Base-by-base conservation (phyloP, 768 basidiomycete genomes). In the Naganishia randhawae region DNA sequence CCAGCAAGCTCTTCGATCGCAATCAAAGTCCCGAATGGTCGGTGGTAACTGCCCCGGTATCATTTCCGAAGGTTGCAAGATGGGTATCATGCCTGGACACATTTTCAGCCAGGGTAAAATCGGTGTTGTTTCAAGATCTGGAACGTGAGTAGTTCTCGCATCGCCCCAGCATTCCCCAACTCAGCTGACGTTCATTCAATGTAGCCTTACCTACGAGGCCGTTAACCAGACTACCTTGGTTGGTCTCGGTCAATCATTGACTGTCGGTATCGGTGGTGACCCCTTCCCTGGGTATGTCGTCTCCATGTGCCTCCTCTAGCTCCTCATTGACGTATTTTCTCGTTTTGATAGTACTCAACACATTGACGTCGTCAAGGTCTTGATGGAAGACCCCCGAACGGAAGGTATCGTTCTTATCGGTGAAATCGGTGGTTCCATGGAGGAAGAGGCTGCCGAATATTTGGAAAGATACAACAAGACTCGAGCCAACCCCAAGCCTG, bases 41-140 rank as follows among this genome's bases (percentile, higher is more conserved):
- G 96, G 96, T 22, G 96, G 96, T 45, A 99, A 99, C 82, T 99
- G 96, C 82, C 96, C 96, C 1, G 96, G 96, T 78, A 88, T 99
- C 75, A 97, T 98, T 77, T 94, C 95, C 77, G 94, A 95, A 19
- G 95, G 95, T 25, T 99, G 96, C 84, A 98, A 98, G 84, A 97
- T 99, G 87, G 96, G 96, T 68, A 99, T 99, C 77, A 83, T 83
- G 82, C 96, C 96, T 14, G 96, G 93, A 31, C 92, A 96, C 78
- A 97, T 99, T 74, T 96, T 98, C 83, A 91, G 81, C 73, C 93
- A 95, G 66, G 96, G 96, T 64, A 92, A 90, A 74, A 95, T 99
- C 73, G 95, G 94, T 71, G 76, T 79, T 50, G 78, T 79, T 25
- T 78, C 77, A 2, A 73, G 78, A 53, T 78, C 77, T 7, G 78